Evolutionary conservation across 1,284 basidiomycete species (phyloP), one percentile per base, ranked within the genome.

Genomic region (Papiliotrema flavescens): DNA sequence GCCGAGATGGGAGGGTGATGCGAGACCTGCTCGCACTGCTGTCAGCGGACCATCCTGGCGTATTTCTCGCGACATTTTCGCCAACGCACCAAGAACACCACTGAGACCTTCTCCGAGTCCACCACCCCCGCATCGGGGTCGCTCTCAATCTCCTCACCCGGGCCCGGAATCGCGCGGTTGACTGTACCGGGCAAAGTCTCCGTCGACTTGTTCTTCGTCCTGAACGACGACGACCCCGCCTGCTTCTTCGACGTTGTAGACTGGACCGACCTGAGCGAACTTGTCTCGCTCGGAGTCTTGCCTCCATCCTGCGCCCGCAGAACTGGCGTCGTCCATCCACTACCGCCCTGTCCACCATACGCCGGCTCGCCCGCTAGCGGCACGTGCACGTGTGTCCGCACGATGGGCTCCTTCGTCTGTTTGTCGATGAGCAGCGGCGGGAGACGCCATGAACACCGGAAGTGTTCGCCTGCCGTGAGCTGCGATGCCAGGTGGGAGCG

Each of bases 1-100:
- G 90, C 87, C 0, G 91, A 96, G 41, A 98, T 84, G 1, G 95
- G 95, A 0, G 95, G 96, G 68, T 98, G 95, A 77, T 98, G 95
- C 9, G 90, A 96, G 41, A 97, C 86, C 76, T 95, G 91, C 69
- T 89, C 87, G 24, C 86, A 88, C 75, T 78, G 59, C 32, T 9
- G 7, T 24, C 19, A 43, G 34, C 37, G 49, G 44, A 24, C 26
- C 40, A 26, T n/a, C n/a, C n/a, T n/a, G n/a, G n/a, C n/a, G n/a
- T n/a, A n/a, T n/a, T n/a, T n/a, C n/a, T n/a, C n/a, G n/a, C 17
- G 24, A 22, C 32, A 23, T 22, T 47, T 24, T 2, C 34, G 26
- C 32, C 26, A 34, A 68, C 75, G 54, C 51, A 78, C 78, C 56
- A 89, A 72, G 74, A 83, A 89, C 2, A 83, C 82, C 41, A 91